A percentile compares a stretch with the other conserved stretches of the same genome.
Conservation (phyloP, 179 eudicot species). For the Beta macrorhiza region DNA sequence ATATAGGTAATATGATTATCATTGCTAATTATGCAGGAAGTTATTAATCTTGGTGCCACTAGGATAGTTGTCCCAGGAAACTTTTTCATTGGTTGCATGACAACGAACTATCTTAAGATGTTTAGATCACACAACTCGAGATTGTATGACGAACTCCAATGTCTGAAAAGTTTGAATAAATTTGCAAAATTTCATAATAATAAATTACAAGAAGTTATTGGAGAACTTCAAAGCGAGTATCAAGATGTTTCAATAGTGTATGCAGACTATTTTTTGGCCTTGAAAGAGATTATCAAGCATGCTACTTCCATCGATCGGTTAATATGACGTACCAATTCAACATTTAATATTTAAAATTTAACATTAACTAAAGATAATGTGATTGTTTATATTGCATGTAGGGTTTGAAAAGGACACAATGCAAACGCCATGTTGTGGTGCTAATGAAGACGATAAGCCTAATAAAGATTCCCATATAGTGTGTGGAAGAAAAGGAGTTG, state of each 20-base stretch:
- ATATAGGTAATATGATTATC: too few relatives aligned
- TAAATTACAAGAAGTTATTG: constrained; percentile 20
- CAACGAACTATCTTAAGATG: background rate
- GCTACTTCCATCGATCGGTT: constrained; percentile 19
- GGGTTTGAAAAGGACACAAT: constrained; percentile 23
- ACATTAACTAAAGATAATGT: too few relatives aligned
- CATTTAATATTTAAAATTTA: too few relatives aligned
- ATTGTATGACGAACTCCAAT: constrained; percentile 30
- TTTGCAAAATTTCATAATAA: constrained; percentile 28
- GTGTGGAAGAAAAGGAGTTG: constrained; percentile 15
- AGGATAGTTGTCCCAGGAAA: constrained; percentile 15
- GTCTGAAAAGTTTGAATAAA: constrained; percentile 26
- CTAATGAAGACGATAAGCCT: background rate
- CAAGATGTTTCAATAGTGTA: constrained; percentile 24
- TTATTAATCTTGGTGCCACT: constrained; percentile 13
- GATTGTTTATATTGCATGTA: background rate
- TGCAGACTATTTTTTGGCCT: constrained; percentile 19
- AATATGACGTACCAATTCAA: background rate
- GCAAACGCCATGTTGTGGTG: constrained; percentile 26
- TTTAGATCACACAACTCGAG: constrained; percentile 16
- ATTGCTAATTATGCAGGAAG: constrained; percentile 12
- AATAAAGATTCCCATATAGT: background rate
- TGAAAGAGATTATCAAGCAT: constrained; percentile 7
- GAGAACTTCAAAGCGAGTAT: constrained; percentile 21
- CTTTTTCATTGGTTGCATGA: constrained; percentile 27